These are phyloP conservation scores for Boletus pseudopeckii DNA, from an alignment of 768 basidiomycete species.

Conservation along the genomic window DNA sequence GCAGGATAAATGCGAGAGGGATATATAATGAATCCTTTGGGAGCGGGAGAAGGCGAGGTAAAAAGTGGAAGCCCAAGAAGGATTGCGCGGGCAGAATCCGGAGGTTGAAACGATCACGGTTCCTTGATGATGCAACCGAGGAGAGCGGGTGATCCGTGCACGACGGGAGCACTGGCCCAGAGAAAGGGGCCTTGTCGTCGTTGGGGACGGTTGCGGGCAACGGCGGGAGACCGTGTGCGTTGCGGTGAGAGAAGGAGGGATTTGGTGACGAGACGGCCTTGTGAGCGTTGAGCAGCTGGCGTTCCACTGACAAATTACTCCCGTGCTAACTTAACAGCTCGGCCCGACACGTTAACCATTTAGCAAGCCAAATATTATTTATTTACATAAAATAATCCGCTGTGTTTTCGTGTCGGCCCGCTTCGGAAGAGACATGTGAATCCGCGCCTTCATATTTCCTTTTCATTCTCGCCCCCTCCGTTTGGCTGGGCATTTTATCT, in stretches of 20 bases:
- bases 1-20: slow-evolving; percentile 9
- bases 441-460: slow-evolving; percentile 14
- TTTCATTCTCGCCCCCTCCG: slow-evolving; percentile 3
- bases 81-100: slow-evolving; percentile 15
- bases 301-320: slow-evolving; percentile 20
- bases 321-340: slow-evolving; percentile 17
- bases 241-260: slow-evolving; percentile 20
- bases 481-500: neutral
- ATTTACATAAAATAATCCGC: neutral
- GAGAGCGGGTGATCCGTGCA: slow-evolving; percentile 22
- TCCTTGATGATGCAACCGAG: slow-evolving; percentile 25
- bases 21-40: slow-evolving; percentile 19
- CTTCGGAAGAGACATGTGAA: slow-evolving; percentile 7
- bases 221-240: slow-evolving; percentile 11
- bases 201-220: neutral
- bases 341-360: slow-evolving; percentile 13
- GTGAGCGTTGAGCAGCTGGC: slow-evolving; percentile 18
- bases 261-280: slow-evolving; percentile 15
- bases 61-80: slow-evolving; percentile 14
- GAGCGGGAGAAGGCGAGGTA: slow-evolving; percentile 13
- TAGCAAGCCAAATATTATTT: neutral
- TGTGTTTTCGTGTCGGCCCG: slow-evolving; percentile 3
- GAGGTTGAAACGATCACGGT: slow-evolving; percentile 27
- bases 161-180: neutral
- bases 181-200: slow-evolving; percentile 20